A percentile compares a stretch with the other conserved stretches of the same genome.
Evolutionary conservation across 495 filamentous ascomycete species (phyloP).

Genomic region (Podospora appendiculata): DNA sequence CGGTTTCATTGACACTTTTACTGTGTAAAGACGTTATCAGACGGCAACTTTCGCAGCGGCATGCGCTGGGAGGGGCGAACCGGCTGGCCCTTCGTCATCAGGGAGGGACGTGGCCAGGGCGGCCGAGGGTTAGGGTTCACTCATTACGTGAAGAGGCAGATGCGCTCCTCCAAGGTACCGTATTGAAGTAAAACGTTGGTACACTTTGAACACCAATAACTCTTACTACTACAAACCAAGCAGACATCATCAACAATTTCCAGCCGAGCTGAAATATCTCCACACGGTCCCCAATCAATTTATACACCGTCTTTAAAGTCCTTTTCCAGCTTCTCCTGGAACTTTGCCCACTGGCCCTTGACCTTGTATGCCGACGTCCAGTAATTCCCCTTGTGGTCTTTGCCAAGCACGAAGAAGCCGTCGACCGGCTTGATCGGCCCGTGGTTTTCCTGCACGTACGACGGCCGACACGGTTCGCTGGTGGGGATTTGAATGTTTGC

Average conservation of each 20-base stretch:
- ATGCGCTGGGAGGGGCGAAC: too few species aligned
- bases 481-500: background rate
- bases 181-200: too few species aligned
- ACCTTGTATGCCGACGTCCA: conserved; percentile 33
- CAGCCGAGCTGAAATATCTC: background rate
- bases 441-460: conserved; percentile 26
- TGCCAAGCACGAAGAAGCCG: conserved; percentile 36
- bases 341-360: conserved; percentile 23
- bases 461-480: conserved; percentile 3
- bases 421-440: conserved; percentile 19
- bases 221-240: too few species aligned
- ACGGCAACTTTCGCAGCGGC: too few species aligned
- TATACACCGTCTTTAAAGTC: conserved; percentile 1
- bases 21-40: too few species aligned
- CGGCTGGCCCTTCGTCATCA: too few species aligned
- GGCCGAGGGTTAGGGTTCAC: too few species aligned
- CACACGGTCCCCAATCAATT: background rate
- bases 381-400: conserved; percentile 42
- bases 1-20: background rate
- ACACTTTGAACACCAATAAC: too few species aligned
- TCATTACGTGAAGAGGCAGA: too few species aligned
- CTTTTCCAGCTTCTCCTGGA: conserved; percentile 24
- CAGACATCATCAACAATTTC: background rate
- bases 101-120: too few species aligned
- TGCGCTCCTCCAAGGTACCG: too few species aligned